Evolutionary conservation across 176 grass and related monocot species (phyloP).

Genomic region (Raddia distichophylla): DNA sequence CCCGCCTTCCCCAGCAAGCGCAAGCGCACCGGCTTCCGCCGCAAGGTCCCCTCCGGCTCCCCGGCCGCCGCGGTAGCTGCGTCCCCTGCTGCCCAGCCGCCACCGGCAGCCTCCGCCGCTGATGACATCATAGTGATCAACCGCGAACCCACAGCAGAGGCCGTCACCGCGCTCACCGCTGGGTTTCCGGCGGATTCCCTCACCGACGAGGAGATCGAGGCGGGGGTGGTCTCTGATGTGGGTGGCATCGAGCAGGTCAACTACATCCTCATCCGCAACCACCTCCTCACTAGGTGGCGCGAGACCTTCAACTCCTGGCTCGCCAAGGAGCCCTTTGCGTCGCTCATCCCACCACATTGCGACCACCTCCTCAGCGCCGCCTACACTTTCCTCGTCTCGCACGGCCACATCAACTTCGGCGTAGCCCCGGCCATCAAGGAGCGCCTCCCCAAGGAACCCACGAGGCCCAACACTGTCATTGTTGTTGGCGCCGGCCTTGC

Average conservation of each 20-base stretch:
- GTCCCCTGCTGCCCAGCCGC: conserved; percentile 20
- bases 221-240: conserved; percentile 80
- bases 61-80: not conserved
- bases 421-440: conserved; percentile 81
- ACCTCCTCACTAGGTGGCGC: conserved; percentile 78
- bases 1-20: conserved; percentile 68
- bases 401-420: conserved; percentile 92
- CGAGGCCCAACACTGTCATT: conserved; percentile 62
- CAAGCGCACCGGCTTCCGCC: conserved; percentile 94
- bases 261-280: conserved; percentile 97
- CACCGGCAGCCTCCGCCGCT: conserved; percentile 37
- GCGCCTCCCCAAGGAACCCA: conserved; percentile 71
- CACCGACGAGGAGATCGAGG: conserved; percentile 99
- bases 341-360: conserved; percentile 79
- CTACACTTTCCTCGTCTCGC: conserved; percentile 82
- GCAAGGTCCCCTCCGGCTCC: conserved; percentile 61
- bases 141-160: conserved; percentile 88
- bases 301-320: conserved; percentile 82
- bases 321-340: conserved; percentile 66
- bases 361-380: conserved; percentile 78
- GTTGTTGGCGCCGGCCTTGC: conserved; percentile 81
- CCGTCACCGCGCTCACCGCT: conserved; percentile 79
- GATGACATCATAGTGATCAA: conserved; percentile 99
- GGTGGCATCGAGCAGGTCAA: conserved; percentile 99
- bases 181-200: conserved; percentile 94